phyloP scores from a whole-genome alignment of 1,284 basidiomycete species.

The Sanghuangporus baumii region DNA sequence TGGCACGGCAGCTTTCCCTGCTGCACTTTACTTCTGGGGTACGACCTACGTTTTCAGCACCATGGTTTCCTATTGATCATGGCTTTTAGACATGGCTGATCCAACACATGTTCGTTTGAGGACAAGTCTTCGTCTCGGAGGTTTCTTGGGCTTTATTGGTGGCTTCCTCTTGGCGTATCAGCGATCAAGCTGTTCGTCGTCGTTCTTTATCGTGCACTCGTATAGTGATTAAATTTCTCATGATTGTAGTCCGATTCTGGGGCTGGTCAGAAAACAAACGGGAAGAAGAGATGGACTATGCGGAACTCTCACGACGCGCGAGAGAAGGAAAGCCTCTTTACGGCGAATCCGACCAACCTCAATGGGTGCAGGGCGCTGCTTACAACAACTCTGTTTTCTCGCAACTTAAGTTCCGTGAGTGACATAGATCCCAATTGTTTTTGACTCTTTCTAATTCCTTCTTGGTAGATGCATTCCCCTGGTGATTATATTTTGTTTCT shows the following conservation, averaged over 20 bases:
- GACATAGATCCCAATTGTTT: background rate
- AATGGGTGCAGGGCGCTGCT: constrained; percentile 87
- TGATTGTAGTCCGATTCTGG: constrained; percentile 83
- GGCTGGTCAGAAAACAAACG: constrained; percentile 91
- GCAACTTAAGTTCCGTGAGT: constrained; percentile 87
- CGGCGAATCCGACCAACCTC: constrained; percentile 76
- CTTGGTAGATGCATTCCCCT: constrained; percentile 57
- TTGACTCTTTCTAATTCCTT: background rate
- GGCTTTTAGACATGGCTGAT: constrained; percentile 40
- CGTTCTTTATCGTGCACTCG: background rate
- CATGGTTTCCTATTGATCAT: background rate
- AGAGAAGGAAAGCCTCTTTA: constrained; percentile 77
- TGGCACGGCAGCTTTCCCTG: constrained; percentile 75
- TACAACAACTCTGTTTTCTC: constrained; percentile 90
- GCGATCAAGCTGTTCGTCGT: constrained; percentile 70
- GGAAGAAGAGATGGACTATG: constrained; percentile 72
- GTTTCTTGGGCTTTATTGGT: constrained; percentile 69
- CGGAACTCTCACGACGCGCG: constrained; percentile 70
- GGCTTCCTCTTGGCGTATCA: constrained; percentile 96
- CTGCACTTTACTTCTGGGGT: constrained; percentile 75
- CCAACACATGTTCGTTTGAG: constrained; percentile 31
- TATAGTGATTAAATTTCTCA: background rate
- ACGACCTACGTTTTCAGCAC: constrained; percentile 23
- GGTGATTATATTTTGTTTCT: constrained; percentile 37
- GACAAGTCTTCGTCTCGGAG: constrained; percentile 37